Percentiles rank a stretch among this genome's conserved stretches.
Evolutionary conservation across 2,329 filamentous ascomycete genomes (phyloP).

Genomic region (Colletotrichum sp.): DNA sequence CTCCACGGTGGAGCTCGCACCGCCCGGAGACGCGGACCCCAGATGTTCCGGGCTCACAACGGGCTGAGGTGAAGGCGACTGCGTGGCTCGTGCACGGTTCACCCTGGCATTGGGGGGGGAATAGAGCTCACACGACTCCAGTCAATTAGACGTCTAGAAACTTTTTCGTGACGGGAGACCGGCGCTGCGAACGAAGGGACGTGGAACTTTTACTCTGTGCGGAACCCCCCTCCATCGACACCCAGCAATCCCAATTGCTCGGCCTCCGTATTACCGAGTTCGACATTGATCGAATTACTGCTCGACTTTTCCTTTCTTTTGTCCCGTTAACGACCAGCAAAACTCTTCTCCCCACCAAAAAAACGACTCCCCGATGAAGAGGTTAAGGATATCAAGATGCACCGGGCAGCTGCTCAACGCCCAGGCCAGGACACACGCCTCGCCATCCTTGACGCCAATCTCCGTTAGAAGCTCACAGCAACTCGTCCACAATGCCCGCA

Average conservation of each 20-base stretch:
- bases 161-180: constrained; percentile 34
- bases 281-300: constrained; percentile 7
- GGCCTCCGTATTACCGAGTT: constrained; percentile 17
- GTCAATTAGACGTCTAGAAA: constrained; percentile 33
- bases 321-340: background rate
- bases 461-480: constrained; percentile 18
- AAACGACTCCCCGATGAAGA: constrained; percentile 39
- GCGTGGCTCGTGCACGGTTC: constrained; percentile 11
- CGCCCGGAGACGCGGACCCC: constrained; percentile 3
- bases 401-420: constrained; percentile 45
- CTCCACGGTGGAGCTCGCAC: constrained; percentile 1
- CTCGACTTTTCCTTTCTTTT: background rate
- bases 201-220: constrained; percentile 12
- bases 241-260: constrained; percentile 39
- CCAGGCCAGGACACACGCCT: constrained; percentile 26
- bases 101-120: background rate
- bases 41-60: constrained; percentile 5
- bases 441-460: constrained; percentile 17
- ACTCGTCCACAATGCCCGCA: background rate
- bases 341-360: background rate
- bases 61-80: background rate
- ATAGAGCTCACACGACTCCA: constrained; percentile 38
- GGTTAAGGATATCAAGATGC: constrained; percentile 46
- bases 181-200: constrained; percentile 13
- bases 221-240: constrained; percentile 1